These are phyloP conservation scores for Candida berthetii DNA, from an alignment of 805 yeast species.

Conservation along the genomic window DNA sequence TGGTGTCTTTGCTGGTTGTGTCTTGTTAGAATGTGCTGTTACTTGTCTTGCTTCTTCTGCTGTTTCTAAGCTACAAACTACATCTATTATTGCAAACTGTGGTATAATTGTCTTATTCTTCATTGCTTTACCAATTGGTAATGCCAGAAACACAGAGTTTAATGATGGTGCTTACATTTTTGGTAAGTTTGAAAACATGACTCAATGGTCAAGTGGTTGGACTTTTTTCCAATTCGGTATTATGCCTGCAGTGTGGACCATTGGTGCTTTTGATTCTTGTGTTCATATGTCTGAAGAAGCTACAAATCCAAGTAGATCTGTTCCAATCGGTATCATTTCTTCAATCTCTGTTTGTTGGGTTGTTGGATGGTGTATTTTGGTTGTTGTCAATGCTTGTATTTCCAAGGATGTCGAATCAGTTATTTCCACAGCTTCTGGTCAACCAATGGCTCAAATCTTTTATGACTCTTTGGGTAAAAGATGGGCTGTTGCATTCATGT, in stretches of 20 bases:
- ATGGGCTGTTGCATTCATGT: conserved; percentile 65
- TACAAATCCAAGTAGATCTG: conserved; percentile 50
- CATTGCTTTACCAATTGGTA: conserved; percentile 60
- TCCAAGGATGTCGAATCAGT: conserved; percentile 35
- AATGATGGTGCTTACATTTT: conserved; percentile 50
- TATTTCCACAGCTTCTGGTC: conserved; percentile 41
- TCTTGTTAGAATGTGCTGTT: conserved; percentile 39
- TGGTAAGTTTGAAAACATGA: conserved; percentile 41
- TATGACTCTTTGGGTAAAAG: conserved; percentile 54
- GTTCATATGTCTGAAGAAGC: conserved; percentile 74
- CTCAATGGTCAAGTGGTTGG: conserved; percentile 59
- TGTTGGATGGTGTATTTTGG: conserved; percentile 51
- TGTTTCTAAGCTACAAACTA: conserved; percentile 49
- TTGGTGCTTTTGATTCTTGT: conserved; percentile 67
- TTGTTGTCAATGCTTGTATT: conserved; percentile 49
- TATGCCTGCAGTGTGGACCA: conserved; percentile 72
- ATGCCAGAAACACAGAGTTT: conserved; percentile 30
- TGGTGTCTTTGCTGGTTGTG: conserved; percentile 58
- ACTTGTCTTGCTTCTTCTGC: conserved; percentile 49
- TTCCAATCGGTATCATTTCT: conserved; percentile 59
- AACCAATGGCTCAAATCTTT: conserved; percentile 61
- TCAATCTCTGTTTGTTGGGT: conserved; percentile 53
- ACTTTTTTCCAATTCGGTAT: conserved; percentile 42
- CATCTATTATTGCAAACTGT: conserved; percentile 47
- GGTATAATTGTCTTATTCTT: conserved; percentile 43